Conservation (phyloP, 1,139 yeast genomes). For the Candida tropicalis region DNA sequence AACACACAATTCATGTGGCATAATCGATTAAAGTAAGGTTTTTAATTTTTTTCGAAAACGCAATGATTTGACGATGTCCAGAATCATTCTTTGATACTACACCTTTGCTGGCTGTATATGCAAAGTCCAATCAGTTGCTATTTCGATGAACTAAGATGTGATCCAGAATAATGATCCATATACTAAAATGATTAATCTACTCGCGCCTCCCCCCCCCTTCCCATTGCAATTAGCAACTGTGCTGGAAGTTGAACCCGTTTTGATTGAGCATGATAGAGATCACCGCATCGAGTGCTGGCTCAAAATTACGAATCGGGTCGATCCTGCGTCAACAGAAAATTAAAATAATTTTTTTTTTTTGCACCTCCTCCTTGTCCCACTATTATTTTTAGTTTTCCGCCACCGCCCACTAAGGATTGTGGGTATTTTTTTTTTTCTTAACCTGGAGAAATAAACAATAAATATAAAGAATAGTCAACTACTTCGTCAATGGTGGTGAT, state of each 20-base stretch:
- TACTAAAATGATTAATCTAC: no score
- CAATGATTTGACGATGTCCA: not conserved
- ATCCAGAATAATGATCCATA: no score
- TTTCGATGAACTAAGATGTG: not conserved
- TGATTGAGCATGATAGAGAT: not conserved
- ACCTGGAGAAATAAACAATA: no score
- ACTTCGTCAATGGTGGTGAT: no score
- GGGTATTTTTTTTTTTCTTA: no score
- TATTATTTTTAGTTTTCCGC: not conserved
- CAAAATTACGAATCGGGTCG: constrained; percentile 1
- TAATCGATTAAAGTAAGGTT: no score
- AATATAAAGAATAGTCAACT: no score
- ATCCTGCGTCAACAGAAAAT: not conserved
- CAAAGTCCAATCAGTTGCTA: not conserved
- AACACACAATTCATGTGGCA: no score
- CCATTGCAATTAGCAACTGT: not conserved
- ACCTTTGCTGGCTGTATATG: not conserved
- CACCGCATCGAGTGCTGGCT: not conserved
- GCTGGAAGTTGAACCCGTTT: not conserved
- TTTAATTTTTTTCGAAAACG: no score
- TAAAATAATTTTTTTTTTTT: not conserved
- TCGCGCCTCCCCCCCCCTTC: no score
- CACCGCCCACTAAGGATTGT: no score
- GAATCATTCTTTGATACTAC: no score
- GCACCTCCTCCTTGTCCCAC: not conserved